Base-by-base conservation (phyloP, 345 rosid species). In the Noccaea bulbosa region DNA sequence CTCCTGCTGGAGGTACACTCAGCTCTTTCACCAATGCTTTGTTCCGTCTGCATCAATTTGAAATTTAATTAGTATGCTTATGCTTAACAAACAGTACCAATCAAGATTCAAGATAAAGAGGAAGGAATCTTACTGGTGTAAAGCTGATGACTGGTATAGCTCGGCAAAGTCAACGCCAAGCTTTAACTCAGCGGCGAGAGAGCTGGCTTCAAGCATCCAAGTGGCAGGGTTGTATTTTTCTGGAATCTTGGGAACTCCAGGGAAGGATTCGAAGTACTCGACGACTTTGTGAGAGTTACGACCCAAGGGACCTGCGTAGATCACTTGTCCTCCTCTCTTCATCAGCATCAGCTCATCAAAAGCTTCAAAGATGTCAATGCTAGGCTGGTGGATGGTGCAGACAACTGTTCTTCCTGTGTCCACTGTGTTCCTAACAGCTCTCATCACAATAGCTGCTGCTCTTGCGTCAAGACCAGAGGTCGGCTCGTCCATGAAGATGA, bases 381-480 rank as follows among this genome's bases (percentile, higher is more conserved):
- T 91, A 12, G 94, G 94, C 64, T 86, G 94, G 62, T 91, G 97
- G 59, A 91, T 88, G 6, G 92, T 91, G 70, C 97, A 91, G 46
- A 91, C 94, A n/a, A 90, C 92, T 0, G 97, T 88, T 71, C 89
- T 83, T 14, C 97, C 97, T 1, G 94, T 90, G 65, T 91, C 97
- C 67, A 88, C 95, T 0, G 93, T 91, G 83, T 91, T 91, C 66
- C 97, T 83, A 41, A 88, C 97, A 0, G 97, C 83, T 67, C 97
- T 88, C 97, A 88, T 91, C 52, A 91, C 97, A 40, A 87, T 91
- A 8, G 96, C 97, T 0, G 96, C 96, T 15, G 95, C 97, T 69
- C 87, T 85, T 35, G 97, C 96, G 59, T 91, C 97, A 34, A 91
- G 87, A 0, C 97, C 97, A 10, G 97, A 88, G n/a, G 97, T 91